Percentiles rank a stretch among this genome's conserved stretches.
Evolutionary conservation across 768 basidiomycete species (phyloP).

Genomic region (Russula sp.): DNA sequence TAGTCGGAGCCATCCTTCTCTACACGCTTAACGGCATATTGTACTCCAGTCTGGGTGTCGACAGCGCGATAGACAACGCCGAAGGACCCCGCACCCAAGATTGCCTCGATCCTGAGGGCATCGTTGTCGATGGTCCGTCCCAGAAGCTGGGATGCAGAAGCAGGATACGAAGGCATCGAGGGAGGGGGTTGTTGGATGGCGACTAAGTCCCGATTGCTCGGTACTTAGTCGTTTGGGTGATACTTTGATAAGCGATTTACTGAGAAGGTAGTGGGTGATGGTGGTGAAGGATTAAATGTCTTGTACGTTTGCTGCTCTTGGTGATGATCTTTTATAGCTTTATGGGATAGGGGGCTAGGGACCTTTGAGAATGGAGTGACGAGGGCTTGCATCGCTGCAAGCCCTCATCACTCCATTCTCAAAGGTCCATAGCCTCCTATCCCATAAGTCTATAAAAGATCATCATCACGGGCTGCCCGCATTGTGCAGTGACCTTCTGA

Average conservation of each 20-base stretch:
- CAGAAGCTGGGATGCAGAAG: neutral
- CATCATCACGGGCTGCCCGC: too few relatives aligned
- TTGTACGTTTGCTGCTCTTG: neutral
- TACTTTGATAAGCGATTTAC: neutral
- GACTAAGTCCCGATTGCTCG: constrained; percentile 9
- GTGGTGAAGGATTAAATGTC: neutral
- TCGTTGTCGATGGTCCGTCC: constrained; percentile 58
- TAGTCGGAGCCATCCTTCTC: constrained; percentile 35
- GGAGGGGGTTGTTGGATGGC: neutral
- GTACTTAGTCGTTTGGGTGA: neutral
- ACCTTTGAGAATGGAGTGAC: neutral
- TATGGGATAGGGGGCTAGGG: neutral
- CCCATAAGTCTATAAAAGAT: too few relatives aligned
- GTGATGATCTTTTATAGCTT: neutral
- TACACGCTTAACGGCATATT: constrained; percentile 88
- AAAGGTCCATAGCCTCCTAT: too few relatives aligned
- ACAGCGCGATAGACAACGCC: constrained; percentile 92
- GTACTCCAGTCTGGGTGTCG: constrained; percentile 35
- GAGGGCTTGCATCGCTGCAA: neutral
- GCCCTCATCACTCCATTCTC: too few relatives aligned
- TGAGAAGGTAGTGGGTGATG: neutral
- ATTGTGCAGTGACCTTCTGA: too few relatives aligned
- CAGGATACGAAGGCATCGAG: constrained; percentile 5
- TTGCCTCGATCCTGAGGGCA: constrained; percentile 71
- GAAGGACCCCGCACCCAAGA: constrained; percentile 92